Evolutionary conservation across 148 eudicot genomes (phyloP).

Genomic region (Amaranthus cruentus): DNA sequence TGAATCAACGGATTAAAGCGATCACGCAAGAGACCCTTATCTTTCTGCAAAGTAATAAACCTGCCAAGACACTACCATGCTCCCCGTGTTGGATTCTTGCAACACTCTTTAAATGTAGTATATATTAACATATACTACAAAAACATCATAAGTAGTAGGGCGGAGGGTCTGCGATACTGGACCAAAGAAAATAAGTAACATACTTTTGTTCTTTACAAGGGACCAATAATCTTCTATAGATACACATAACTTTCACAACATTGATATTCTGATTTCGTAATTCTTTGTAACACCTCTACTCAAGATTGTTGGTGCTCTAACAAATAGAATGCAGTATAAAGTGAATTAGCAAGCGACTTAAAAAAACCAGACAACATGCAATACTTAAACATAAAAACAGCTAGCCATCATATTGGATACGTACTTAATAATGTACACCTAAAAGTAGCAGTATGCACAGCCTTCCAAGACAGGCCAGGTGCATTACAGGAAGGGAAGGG

Average conservation of each 20-base stretch:
- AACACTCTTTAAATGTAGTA: no score
- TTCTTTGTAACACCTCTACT: constrained; percentile 91
- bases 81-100: no score
- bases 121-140: no score
- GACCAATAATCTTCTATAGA: constrained; percentile 69
- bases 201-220: constrained; percentile 94
- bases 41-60: no score
- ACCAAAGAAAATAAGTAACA: constrained; percentile 23
- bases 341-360: not conserved
- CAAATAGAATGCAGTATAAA: constrained; percentile 13
- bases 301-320: constrained; percentile 82
- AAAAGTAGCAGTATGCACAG: not conserved
- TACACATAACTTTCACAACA: constrained; percentile 59
- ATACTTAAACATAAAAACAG: no score
- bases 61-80: no score
- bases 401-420: no score
- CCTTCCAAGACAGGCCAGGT: not conserved
- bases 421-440: not conserved
- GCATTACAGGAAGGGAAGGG: constrained; percentile 5
- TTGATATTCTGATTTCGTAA: constrained; percentile 59
- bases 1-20: no score
- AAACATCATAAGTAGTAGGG: no score
- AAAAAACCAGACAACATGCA: no score
- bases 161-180: no score
- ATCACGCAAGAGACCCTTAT: no score